These are phyloP conservation scores for Alternaria brassicicola DNA, from an alignment of 2,329 filamentous ascomycete species.

Conservation along the genomic window DNA sequence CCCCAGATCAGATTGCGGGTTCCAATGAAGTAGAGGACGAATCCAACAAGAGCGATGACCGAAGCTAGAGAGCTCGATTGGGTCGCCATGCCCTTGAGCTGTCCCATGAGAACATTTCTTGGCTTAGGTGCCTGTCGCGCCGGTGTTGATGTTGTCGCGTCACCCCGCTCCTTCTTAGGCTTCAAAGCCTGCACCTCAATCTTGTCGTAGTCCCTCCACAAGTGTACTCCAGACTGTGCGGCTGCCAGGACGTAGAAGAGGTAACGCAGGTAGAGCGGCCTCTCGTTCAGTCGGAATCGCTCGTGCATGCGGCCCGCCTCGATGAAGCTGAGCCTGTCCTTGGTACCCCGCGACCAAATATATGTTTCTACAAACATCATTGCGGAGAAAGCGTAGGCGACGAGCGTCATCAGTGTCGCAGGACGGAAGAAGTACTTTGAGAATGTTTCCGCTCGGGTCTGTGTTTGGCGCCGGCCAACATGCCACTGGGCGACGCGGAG, in stretches of 20 bases:
- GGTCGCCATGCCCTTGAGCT: conserved; percentile 24
- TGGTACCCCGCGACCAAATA: conserved; percentile 69
- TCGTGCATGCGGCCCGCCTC: conserved; percentile 70
- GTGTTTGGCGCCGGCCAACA: conserved; percentile 65
- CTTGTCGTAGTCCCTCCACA: conserved; percentile 75
- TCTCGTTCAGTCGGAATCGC: conserved; percentile 80
- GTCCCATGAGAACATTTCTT: conserved; percentile 25
- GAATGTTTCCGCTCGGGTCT: conserved; percentile 70
- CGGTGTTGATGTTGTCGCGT: conserved; percentile 7
- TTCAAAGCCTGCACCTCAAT: conserved; percentile 57
- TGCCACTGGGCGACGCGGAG: conserved; percentile 86
- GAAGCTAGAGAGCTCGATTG: conserved; percentile 46
- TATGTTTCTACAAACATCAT: conserved; percentile 82
- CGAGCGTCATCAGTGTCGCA: conserved; percentile 70
- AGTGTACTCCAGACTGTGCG: conserved; percentile 71
- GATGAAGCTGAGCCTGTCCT: conserved; percentile 72
- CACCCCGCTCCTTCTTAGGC: conserved; percentile 28
- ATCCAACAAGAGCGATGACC: conserved; percentile 53
- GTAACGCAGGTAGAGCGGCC: conserved; percentile 77
- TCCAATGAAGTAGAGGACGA: conserved; percentile 36
- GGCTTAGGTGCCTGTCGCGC: conserved; percentile 22
- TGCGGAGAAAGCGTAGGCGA: conserved; percentile 79
- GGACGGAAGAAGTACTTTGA: conserved; percentile 62
- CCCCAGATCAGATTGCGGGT: conserved; percentile 41
- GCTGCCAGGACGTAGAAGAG: conserved; percentile 72